phyloP scores from a whole-genome alignment of 2,329 filamentous ascomycete species.

The Pseudocercospora musae region DNA sequence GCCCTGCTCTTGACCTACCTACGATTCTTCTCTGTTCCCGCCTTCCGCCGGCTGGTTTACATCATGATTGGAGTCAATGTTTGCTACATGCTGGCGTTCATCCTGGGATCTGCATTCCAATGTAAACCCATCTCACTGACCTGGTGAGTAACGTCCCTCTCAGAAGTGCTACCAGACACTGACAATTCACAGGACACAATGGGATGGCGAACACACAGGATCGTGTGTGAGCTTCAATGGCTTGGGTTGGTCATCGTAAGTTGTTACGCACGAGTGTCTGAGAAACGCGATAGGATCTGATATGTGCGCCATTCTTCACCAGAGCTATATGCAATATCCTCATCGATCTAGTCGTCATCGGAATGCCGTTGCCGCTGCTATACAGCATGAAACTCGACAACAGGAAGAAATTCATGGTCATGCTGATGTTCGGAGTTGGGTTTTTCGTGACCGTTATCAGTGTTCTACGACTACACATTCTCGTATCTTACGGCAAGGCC shows the following conservation, averaged over 20 bases:
- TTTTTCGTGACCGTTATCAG: constrained; percentile 10
- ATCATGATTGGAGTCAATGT: constrained; percentile 8
- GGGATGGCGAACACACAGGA: constrained; percentile 2
- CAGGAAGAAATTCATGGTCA: constrained; percentile 11
- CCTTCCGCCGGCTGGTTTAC: constrained; percentile 11
- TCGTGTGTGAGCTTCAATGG: constrained; percentile 1
- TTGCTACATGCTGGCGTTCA: constrained; percentile 6
- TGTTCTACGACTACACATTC: constrained; percentile 4
- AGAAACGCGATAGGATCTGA: neutral
- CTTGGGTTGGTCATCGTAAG: constrained; percentile 3
- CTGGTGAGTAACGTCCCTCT: constrained; percentile 1
- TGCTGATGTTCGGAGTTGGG: constrained; percentile 12
- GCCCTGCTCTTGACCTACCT: constrained; percentile 16
- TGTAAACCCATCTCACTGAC: constrained; percentile 9
- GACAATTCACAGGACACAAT: neutral
- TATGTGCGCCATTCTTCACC: neutral
- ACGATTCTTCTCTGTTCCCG: constrained; percentile 9
- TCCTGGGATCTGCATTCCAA: constrained; percentile 7
- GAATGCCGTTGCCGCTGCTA: constrained; percentile 8
- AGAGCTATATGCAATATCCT: constrained; percentile 5
- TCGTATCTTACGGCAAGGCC: constrained; percentile 3
- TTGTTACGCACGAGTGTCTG: neutral
- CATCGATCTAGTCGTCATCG: constrained; percentile 6
- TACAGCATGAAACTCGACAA: constrained; percentile 10
- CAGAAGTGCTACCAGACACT: neutral